Conservation (phyloP, 208 protist genomes). For the Zelonia costaricensis region DNA sequence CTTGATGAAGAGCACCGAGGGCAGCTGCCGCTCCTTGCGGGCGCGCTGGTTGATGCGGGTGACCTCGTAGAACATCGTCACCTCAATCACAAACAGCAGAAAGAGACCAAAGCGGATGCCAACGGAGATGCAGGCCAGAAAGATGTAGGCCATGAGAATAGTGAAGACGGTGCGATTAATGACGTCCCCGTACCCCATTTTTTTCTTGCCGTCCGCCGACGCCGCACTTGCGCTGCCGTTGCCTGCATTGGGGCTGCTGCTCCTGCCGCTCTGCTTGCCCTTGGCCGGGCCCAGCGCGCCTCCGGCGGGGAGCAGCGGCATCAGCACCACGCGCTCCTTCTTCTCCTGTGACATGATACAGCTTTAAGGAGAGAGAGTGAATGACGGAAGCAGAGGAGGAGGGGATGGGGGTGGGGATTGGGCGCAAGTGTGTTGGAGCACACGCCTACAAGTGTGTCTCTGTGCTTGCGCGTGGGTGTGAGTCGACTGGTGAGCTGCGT, state of each 20-base stretch:
- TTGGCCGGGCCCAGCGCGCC: background rate
- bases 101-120: constrained; percentile 73
- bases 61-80: constrained; percentile 89
- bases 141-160: constrained; percentile 86
- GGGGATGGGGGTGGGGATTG: too few species aligned
- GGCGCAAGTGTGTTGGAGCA: too few species aligned
- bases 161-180: constrained; percentile 87
- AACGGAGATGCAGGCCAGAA: constrained; percentile 73
- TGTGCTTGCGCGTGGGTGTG: too few species aligned
- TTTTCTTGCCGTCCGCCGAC: constrained; percentile 27
- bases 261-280: background rate
- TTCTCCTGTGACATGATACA: constrained; percentile 10
- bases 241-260: background rate
- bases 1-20: constrained; percentile 72
- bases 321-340: constrained; percentile 25
- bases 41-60: constrained; percentile 83
- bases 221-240: background rate
- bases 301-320: constrained; percentile 17
- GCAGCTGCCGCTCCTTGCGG: constrained; percentile 78
- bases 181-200: constrained; percentile 58
- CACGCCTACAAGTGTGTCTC: too few species aligned
- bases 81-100: constrained; percentile 65
- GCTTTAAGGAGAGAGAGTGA: too few species aligned
- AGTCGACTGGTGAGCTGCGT: too few species aligned
- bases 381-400: too few species aligned